Evolutionary conservation across 108 stramenopile species (phyloP).

Genomic region (Cyclotella kingstonii): DNA sequence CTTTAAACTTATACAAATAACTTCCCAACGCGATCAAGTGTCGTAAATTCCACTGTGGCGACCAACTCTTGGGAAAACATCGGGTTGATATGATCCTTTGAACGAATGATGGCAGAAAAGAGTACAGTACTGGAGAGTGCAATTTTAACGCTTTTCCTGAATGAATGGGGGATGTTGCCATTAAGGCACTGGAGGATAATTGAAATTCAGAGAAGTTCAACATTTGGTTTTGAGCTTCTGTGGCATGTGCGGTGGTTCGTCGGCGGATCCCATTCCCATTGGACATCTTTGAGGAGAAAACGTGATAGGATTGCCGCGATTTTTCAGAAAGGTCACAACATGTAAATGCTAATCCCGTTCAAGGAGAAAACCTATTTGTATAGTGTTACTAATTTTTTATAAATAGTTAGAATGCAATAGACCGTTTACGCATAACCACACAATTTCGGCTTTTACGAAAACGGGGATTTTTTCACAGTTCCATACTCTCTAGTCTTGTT

Average conservation of each 20-base stretch:
- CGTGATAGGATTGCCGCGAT: too few relatives aligned
- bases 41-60: slow-evolving; percentile 69
- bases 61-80: slow-evolving; percentile 42
- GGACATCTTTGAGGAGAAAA: not conserved
- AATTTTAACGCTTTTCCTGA: slow-evolving; percentile 63
- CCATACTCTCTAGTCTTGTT: too few relatives aligned
- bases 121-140: slow-evolving; percentile 62
- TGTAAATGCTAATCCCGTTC: too few relatives aligned
- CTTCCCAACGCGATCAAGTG: slow-evolving; percentile 68
- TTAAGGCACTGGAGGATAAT: slow-evolving; percentile 49
- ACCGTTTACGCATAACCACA: too few relatives aligned
- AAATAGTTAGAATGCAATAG: too few relatives aligned
- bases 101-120: slow-evolving; percentile 50
- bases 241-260: slow-evolving; percentile 1
- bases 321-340: too few relatives aligned
- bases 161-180: slow-evolving; percentile 60
- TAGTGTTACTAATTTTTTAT: too few relatives aligned
- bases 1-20: slow-evolving; percentile 77
- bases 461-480: too few relatives aligned
- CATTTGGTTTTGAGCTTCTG: not conserved
- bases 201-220: slow-evolving; percentile 22
- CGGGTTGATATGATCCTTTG: slow-evolving; percentile 42
- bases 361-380: too few relatives aligned
- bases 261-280: slow-evolving; percentile 11
- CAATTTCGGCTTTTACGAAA: too few relatives aligned